These are phyloP conservation scores for Micractinium sp. DNA, from an alignment of 139 green algal genomes.

Conservation along the genomic window DNA sequence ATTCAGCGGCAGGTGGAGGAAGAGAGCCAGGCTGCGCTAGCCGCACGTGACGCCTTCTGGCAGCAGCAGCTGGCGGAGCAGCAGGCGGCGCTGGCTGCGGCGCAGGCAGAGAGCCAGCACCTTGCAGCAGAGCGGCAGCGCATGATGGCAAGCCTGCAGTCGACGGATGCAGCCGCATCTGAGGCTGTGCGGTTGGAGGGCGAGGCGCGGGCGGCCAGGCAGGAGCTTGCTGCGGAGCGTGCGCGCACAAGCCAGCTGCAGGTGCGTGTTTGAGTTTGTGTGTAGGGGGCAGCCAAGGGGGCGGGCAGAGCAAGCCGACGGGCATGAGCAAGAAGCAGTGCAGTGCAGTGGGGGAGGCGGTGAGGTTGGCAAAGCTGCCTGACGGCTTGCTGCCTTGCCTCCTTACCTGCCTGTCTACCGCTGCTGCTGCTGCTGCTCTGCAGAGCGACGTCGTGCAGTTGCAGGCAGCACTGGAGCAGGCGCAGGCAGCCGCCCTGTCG, in stretches of 20 bases:
- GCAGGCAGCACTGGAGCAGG: constrained; percentile 13
- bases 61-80: constrained; percentile 15
- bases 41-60: background rate
- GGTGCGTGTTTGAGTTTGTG: background rate
- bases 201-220: background rate
- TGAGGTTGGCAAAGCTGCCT: no score
- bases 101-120: constrained; percentile 9
- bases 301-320: background rate
- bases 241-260: background rate
- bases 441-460: background rate
- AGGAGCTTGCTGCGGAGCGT: background rate
- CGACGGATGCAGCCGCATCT: background rate
- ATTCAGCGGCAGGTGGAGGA: background rate
- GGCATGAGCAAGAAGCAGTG: no score
- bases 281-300: background rate
- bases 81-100: background rate
- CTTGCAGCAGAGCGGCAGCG: constrained; percentile 10
- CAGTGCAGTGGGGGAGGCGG: background rate
- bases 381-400: no score
- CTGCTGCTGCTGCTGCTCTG: background rate
- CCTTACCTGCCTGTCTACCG: background rate
- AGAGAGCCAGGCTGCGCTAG: background rate
- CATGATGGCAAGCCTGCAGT: background rate
- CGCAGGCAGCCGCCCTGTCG: background rate
- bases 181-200: constrained; percentile 3